Evolutionary conservation across 805 yeast genomes (phyloP), one percentile per base, ranked within the genome.

Genomic region (Metschnikowia noctiluminum): DNA sequence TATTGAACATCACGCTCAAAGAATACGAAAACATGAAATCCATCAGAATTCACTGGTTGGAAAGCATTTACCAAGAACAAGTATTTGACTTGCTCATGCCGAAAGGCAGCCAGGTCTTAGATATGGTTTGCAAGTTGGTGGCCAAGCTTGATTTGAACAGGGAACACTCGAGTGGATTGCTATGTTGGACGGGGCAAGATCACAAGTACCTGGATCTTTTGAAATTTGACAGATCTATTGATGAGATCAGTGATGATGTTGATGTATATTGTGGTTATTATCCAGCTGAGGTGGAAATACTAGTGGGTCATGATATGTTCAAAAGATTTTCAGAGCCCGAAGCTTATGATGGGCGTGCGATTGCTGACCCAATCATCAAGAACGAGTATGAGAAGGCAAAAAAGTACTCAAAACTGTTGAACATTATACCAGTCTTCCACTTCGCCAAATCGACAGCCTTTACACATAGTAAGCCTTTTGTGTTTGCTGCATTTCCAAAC

Each of bases 391-490:
- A 42, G 32, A 43, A 51, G 11, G 55, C 56, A 45, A 64, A 56
- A 51, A 54, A 51, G 37, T 54, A 56, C 58, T 60, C 49, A 52
- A 69, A 62, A 45, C 66, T 42, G 39, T 61, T 59, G 55, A 76
- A 73, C 56, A 59, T 86, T 38, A 76, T 87, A 2, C 78, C 87
- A 3, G 95, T 85, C 1, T 74, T 82, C 55, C 97, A 90, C 62
- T 91, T 85, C 67, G 79, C 84, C 64, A 87, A 85, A 57, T 87
- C 84, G 37, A 73, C 84, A 27, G 76, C 73, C 39, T 73, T 73
- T 53, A 72, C 78, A 21, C 98, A 91, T 64, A 91, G 96, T n/a
- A 74, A 85, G 42, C 96, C 97, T 4, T 91, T 91, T 62, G 69
- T 87, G 9, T 88, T 91, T 62, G 78, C 81, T n/a, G 66, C 87